Percentiles rank a stretch among this genome's conserved stretches.
Conservation (phyloP, 495 filamentous ascomycete genomes). For the Penicillium ochrochloron region DNA sequence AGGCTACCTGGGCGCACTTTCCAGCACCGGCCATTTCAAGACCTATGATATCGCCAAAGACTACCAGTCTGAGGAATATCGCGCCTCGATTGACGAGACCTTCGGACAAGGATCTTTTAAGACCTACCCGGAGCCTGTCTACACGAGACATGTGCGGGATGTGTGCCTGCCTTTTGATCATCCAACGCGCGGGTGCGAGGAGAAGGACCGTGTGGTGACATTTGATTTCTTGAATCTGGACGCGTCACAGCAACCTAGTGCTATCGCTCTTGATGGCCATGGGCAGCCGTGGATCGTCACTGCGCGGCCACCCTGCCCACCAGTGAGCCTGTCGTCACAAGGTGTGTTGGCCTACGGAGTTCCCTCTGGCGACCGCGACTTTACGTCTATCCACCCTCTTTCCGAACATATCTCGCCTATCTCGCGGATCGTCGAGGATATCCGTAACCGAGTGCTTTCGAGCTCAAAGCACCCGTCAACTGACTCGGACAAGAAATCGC, state of each 20-base stretch:
- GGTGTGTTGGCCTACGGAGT: constrained; percentile 45
- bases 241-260: constrained; percentile 62
- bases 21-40: constrained; percentile 78
- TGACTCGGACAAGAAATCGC: constrained; percentile 14
- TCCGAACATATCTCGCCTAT: constrained; percentile 37
- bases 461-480: constrained; percentile 21
- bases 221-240: constrained; percentile 84
- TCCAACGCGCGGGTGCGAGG: constrained; percentile 46
- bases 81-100: constrained; percentile 46
- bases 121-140: constrained; percentile 48
- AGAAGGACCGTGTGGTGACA: constrained; percentile 72
- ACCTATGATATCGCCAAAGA: constrained; percentile 72
- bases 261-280: constrained; percentile 69
- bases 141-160: constrained; percentile 55
- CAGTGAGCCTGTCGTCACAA: constrained; percentile 51
- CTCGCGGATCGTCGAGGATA: constrained; percentile 35
- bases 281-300: constrained; percentile 67
- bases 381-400: constrained; percentile 40
- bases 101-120: constrained; percentile 47
- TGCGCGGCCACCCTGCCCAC: constrained; percentile 62
- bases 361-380: constrained; percentile 32
- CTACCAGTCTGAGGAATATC: constrained; percentile 47
- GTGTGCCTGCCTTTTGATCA: constrained; percentile 51
- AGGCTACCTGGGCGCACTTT: constrained; percentile 75
- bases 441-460: constrained; percentile 34